phyloP scores from a whole-genome alignment of 148 eudicot genomes.

The Silene conica region DNA sequence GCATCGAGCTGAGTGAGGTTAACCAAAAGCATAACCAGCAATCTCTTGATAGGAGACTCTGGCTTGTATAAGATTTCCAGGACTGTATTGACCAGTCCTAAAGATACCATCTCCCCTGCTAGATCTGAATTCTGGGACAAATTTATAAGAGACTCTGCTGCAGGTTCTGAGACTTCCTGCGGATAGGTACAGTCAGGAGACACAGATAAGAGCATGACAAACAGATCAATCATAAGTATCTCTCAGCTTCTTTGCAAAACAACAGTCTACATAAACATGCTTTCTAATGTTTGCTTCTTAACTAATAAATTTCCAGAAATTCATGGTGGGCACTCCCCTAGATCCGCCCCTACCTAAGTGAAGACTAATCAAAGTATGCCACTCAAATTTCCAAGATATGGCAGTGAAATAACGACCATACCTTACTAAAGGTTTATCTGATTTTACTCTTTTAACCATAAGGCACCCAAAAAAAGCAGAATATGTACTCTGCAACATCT shows the following conservation, averaged over 20 bases:
- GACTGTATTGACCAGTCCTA: constrained; percentile 45
- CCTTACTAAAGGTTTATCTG: too few relatives aligned
- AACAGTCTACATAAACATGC: background rate
- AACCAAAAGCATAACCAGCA: constrained; percentile 85
- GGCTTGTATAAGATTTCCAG: constrained; percentile 76
- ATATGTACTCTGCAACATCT: background rate
- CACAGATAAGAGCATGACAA: background rate
- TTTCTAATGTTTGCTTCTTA: constrained; percentile 3
- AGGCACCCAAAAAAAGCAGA: too few relatives aligned
- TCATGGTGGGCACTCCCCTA: too few relatives aligned
- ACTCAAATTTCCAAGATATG: too few relatives aligned
- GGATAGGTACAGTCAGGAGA: background rate
- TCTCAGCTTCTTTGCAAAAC: background rate
- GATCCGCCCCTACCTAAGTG: background rate
- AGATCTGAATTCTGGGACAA: constrained; percentile 68
- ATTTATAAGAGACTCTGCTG: constrained; percentile 83
- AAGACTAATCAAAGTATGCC: too few relatives aligned
- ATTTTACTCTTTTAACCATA: too few relatives aligned
- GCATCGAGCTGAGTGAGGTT: constrained; percentile 93
- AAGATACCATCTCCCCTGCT: constrained; percentile 71
- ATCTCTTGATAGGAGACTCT: constrained; percentile 41
- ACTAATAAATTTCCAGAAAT: too few relatives aligned
- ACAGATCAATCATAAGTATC: background rate
- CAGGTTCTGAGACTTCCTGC: constrained; percentile 94
- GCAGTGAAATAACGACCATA: too few relatives aligned